Evolutionary conservation across 2,329 filamentous ascomycete genomes (phyloP).

Genomic region (Pseudocercospora crystallina): DNA sequence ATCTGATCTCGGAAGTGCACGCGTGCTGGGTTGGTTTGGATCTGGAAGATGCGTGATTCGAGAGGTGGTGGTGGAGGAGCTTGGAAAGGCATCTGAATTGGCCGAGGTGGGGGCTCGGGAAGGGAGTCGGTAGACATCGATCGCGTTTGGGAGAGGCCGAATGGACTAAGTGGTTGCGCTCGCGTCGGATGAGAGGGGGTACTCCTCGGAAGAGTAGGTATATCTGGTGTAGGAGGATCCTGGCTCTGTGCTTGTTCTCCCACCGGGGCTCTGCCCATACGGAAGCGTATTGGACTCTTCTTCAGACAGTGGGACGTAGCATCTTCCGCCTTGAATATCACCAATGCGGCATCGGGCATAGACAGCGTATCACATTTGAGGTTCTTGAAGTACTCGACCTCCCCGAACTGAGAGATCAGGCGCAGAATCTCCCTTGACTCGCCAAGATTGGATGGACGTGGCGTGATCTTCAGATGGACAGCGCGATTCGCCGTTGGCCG

Average conservation of each 20-base stretch:
- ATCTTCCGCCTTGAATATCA: conserved; percentile 45
- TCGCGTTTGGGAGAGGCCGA: conserved; percentile 17
- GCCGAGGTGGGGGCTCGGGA: conserved; percentile 11
- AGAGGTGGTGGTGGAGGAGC: conserved; percentile 15
- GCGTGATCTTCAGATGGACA: conserved; percentile 49
- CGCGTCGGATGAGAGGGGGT: not conserved
- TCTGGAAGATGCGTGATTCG: conserved; percentile 40
- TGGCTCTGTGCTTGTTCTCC: conserved; percentile 11
- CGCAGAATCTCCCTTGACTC: conserved; percentile 52
- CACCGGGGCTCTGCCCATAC: conserved; percentile 35
- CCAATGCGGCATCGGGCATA: conserved; percentile 44
- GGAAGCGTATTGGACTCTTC: conserved; percentile 48
- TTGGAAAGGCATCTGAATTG: conserved; percentile 18
- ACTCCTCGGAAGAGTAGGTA: not conserved
- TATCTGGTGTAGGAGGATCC: not conserved
- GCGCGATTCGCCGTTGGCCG: conserved; percentile 42
- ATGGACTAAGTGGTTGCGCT: conserved; percentile 3
- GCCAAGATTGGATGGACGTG: conserved; percentile 48
- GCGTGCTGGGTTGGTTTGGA: conserved; percentile 41
- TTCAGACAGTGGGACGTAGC: conserved; percentile 44
- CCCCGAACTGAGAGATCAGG: conserved; percentile 50
- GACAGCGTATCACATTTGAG: conserved; percentile 48
- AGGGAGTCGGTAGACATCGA: conserved; percentile 21
- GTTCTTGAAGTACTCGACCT: conserved; percentile 49
- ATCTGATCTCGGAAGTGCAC: conserved; percentile 44